A percentile compares a stretch with the other conserved stretches of the same genome.
Evolutionary conservation across 768 basidiomycete genomes (phyloP).

Genomic region (Paxillus involutus): DNA sequence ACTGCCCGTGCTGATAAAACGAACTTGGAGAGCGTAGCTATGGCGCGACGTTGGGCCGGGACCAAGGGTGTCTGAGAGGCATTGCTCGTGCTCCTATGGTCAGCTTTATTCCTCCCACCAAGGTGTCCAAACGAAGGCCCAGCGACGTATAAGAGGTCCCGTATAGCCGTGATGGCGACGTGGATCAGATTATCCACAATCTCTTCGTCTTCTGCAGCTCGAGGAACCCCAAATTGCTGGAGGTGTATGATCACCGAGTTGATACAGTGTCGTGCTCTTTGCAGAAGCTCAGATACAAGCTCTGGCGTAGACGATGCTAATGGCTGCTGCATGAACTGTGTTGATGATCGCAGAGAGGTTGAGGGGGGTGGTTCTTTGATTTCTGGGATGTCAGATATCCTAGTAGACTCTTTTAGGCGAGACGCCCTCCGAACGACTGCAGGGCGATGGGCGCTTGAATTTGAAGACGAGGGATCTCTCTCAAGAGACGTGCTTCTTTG

Average conservation of each 20-base stretch:
- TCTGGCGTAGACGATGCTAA: constrained; percentile 56
- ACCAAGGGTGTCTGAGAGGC: constrained; percentile 60
- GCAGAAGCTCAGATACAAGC: constrained; percentile 58
- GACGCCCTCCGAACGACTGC: constrained; percentile 2
- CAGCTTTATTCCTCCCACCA: constrained; percentile 38
- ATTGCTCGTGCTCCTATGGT: constrained; percentile 25
- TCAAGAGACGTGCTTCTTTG: constrained; percentile 7
- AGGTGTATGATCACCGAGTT: constrained; percentile 61
- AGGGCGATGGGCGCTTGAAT: background rate
- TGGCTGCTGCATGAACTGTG: constrained; percentile 41
- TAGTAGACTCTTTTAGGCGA: constrained; percentile 3
- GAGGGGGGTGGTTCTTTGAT: background rate
- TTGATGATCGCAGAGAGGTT: background rate
- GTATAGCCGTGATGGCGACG: constrained; percentile 59
- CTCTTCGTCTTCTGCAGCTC: constrained; percentile 51
- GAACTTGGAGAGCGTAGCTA: constrained; percentile 84
- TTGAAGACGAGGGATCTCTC: background rate
- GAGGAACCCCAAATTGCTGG: constrained; percentile 44
- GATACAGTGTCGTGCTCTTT: constrained; percentile 55
- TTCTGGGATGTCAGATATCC: constrained; percentile 4
- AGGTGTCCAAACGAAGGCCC: constrained; percentile 58
- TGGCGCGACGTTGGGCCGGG: constrained; percentile 77
- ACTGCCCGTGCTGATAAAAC: constrained; percentile 85
- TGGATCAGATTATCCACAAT: constrained; percentile 62
- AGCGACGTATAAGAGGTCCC: constrained; percentile 68